Evolutionary conservation across 257 asterid species (phyloP).

Genomic region (Solanum clarkiae): DNA sequence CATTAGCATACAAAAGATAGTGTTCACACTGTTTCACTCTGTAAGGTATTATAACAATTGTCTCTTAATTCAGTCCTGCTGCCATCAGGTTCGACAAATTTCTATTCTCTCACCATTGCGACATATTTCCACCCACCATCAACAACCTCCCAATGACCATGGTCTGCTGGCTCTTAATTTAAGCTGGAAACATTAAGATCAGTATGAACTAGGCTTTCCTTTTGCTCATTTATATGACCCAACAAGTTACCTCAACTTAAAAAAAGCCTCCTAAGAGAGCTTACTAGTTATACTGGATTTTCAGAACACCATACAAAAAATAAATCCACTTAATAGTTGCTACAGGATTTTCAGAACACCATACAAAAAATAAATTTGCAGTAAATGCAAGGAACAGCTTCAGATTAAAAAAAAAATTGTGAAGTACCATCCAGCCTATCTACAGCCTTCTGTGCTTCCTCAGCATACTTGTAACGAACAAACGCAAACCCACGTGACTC

Average conservation of each 20-base stretch:
- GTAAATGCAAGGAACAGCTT: background rate
- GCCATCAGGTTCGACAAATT: background rate
- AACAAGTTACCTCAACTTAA: background rate
- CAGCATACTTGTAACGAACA: conserved; percentile 91
- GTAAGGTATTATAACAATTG: background rate
- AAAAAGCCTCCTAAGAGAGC: background rate
- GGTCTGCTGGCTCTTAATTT: background rate
- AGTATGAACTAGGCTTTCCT: background rate
- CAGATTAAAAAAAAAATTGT: background rate
- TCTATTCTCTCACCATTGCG: background rate
- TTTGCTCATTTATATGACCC: background rate
- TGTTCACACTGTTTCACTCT: background rate
- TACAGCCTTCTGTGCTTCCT: conserved; percentile 90
- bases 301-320: background rate
- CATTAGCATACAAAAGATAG: background rate
- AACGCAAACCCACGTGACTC: conserved; percentile 96
- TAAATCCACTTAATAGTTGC: background rate
- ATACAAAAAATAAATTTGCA: background rate
- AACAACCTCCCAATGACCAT: background rate
- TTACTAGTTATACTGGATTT: background rate
- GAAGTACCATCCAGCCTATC: conserved; percentile 81
- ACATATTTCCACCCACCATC: background rate
- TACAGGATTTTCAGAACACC: background rate
- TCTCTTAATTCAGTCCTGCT: too few relatives aligned
- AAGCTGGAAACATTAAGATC: background rate